Conservation (phyloP, 2,329 filamentous ascomycete species). For the Cryphonectria nitschkei region DNA sequence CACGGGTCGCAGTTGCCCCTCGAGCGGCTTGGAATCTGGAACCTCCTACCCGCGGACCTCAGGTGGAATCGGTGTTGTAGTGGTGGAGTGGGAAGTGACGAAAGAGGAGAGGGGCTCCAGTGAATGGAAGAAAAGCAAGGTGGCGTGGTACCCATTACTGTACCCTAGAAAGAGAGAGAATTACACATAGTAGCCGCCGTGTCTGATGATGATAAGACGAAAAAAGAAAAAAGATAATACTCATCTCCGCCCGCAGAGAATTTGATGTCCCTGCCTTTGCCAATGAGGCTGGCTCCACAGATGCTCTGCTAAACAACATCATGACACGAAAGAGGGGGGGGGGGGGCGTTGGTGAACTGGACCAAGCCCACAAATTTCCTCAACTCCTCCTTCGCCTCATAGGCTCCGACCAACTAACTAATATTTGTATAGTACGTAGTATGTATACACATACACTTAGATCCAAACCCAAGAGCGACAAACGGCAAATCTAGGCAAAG, state of each 20-base stretch:
- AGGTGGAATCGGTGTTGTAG: neutral
- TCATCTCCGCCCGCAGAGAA: neutral
- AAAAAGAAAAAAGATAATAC: neutral
- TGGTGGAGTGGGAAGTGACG: slow-evolving; percentile 11
- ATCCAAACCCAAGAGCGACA: neutral
- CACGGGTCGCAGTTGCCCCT: slow-evolving; percentile 17
- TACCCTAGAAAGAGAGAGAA: neutral
- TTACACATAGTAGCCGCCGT: neutral
- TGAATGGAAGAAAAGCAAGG: slow-evolving; percentile 5
- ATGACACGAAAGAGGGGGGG: neutral
- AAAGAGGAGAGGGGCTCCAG: neutral
- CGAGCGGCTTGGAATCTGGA: slow-evolving; percentile 21
- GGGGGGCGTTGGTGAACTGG: neutral
- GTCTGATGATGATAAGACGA: neutral
- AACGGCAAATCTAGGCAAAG: neutral
- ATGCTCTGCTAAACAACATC: neutral
- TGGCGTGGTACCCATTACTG: slow-evolving; percentile 12
- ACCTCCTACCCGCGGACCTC: neutral
- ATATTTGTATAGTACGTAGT: neutral
- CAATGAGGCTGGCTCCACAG: slow-evolving; percentile 11
- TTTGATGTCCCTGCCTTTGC: neutral
- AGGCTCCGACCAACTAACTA: neutral
- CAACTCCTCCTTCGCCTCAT: neutral
- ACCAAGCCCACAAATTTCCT: neutral
- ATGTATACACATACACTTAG: neutral